Conservation (phyloP, 2,329 filamentous ascomycete species). For the Iodosphaeria phyllophila region DNA sequence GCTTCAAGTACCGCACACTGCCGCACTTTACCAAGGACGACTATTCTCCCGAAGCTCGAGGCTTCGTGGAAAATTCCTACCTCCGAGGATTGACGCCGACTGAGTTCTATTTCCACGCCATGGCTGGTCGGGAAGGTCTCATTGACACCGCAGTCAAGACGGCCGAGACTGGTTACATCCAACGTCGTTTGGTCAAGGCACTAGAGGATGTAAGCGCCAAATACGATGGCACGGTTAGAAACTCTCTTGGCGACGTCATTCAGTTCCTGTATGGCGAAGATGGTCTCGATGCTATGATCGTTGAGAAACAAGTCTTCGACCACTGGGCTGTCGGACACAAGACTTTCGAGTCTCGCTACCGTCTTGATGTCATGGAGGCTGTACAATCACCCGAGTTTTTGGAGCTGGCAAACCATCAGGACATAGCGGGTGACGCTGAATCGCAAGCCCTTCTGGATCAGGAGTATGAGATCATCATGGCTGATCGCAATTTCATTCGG, state of each 20-base stretch:
- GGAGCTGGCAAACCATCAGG: conserved; percentile 61
- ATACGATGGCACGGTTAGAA: conserved; percentile 93
- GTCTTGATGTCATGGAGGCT: conserved; percentile 58
- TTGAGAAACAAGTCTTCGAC: conserved; percentile 84
- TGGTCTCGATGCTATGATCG: conserved; percentile 79
- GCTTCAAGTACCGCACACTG: conserved; percentile 93
- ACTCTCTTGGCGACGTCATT: conserved; percentile 88
- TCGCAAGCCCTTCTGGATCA: conserved; percentile 74
- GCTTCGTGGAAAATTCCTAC: conserved; percentile 98
- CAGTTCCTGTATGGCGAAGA: conserved; percentile 98
- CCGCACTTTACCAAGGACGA: conserved; percentile 99
- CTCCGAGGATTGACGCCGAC: conserved; percentile 85
- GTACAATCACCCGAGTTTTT: conserved; percentile 1
- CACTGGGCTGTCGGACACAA: conserved; percentile 63
- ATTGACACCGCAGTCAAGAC: conserved; percentile 99
- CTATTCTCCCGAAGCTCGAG: conserved; percentile 90
- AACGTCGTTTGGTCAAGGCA: conserved; percentile 93
- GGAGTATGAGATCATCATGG: conserved; percentile 63
- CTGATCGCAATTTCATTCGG: conserved; percentile 62
- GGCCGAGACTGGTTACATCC: conserved; percentile 96
- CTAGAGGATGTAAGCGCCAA: conserved; percentile 95
- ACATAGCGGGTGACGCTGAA: conserved; percentile 72
- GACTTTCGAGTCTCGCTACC: conserved; percentile 65
- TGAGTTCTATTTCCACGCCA: conserved; percentile 99
- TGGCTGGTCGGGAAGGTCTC: conserved; percentile 98